These are phyloP conservation scores for Berberis thunbergii DNA, from an alignment of 164 flowering plant species.

Conservation along the genomic window DNA sequence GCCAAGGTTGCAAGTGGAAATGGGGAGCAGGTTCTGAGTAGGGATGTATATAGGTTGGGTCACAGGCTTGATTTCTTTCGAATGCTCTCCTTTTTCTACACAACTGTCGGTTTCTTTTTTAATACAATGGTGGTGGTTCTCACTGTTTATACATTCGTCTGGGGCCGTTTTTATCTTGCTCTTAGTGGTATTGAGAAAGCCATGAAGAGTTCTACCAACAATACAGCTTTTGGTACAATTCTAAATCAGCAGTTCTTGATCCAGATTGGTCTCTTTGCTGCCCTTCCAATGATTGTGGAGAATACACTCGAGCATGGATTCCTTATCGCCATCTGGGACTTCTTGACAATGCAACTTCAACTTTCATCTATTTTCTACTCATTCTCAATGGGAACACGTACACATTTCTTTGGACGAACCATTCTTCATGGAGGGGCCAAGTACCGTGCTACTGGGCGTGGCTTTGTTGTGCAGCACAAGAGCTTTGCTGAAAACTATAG, in stretches of 20 bases:
- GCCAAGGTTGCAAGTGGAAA: conserved; percentile 97
- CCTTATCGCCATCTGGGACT: conserved; percentile 78
- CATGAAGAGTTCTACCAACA: conserved; percentile 30
- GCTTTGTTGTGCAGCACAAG: conserved; percentile 91
- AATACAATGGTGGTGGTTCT: conserved; percentile 70
- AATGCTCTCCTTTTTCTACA: conserved; percentile 78
- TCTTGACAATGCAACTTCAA: conserved; percentile 80
- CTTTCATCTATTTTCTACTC: conserved; percentile 77
- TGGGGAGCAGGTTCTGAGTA: conserved; percentile 87
- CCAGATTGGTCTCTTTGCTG: conserved; percentile 86
- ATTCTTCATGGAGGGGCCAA: conserved; percentile 97
- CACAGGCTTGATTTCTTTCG: conserved; percentile 89
- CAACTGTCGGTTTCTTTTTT: conserved; percentile 78
- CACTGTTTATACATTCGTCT: conserved; percentile 68
- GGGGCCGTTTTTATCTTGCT: conserved; percentile 87
- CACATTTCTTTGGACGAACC: conserved; percentile 86
- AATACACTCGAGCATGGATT: conserved; percentile 80
- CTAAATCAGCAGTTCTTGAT: conserved; percentile 76
- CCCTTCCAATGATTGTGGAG: conserved; percentile 93
- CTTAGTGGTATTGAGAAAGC: conserved; percentile 74
- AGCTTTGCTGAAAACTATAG: conserved; percentile 86
- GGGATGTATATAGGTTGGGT: conserved; percentile 86
- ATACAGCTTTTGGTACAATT: conserved; percentile 53
- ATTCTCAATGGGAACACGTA: conserved; percentile 83
- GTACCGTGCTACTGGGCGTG: conserved; percentile 94